Evolutionary conservation across 225 moss, liverwort and hornwort species (phyloP).

Genomic region (Neckera pumila): DNA sequence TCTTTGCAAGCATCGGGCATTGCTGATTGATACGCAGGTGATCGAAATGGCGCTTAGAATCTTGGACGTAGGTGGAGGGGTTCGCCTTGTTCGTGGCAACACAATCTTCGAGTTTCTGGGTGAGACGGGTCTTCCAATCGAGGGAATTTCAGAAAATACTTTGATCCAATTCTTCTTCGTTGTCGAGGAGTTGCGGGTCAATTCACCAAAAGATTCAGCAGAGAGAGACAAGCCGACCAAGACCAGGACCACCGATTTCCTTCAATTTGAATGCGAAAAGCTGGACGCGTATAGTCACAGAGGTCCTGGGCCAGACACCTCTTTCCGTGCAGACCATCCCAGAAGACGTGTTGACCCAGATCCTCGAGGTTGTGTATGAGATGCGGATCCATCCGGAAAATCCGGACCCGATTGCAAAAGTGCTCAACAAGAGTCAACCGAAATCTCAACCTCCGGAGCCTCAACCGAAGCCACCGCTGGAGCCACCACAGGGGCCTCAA

Average conservation of each 20-base stretch:
- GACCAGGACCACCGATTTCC: neutral
- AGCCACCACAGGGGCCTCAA: no score
- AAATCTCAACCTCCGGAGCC: neutral
- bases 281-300: neutral
- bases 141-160: neutral
- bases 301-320: neutral
- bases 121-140: neutral
- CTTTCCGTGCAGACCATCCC: neutral
- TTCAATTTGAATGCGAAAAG: neutral
- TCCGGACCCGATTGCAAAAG: neutral
- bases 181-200: neutral
- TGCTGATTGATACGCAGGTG: neutral
- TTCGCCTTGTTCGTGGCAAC: neutral
- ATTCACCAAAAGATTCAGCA: neutral
- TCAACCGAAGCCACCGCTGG: no score
- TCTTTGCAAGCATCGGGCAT: neutral
- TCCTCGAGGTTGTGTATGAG: neutral
- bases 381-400: neutral
- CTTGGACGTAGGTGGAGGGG: neutral
- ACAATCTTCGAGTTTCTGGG: neutral
- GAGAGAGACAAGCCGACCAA: neutral
- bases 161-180: neutral
- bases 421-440: neutral
- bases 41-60: neutral
- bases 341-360: neutral